Evolutionary conservation across 768 basidiomycete genomes (phyloP).

Genomic region (Suillus lakei): DNA sequence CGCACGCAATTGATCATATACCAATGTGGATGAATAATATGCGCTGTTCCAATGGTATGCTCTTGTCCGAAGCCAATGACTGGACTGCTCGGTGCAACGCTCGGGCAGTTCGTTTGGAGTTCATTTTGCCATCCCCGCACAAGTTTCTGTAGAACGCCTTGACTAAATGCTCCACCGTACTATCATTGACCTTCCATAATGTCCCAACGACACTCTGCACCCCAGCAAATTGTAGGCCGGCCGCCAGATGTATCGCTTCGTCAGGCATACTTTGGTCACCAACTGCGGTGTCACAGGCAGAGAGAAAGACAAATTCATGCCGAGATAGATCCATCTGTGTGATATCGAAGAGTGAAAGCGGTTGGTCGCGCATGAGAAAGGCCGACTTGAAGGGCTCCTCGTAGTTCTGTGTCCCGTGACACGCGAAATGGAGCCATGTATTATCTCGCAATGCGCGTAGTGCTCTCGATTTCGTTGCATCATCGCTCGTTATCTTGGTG

Average conservation of each 20-base stretch:
- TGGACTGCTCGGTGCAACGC: too few species aligned
- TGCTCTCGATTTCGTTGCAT: neutral
- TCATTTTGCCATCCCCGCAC: too few species aligned
- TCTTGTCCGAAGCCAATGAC: too few species aligned
- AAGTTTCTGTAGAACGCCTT: too few species aligned
- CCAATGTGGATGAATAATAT: too few species aligned
- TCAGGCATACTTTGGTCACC: neutral
- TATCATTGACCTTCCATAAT: too few species aligned
- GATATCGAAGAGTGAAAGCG: slow-evolving; percentile 10
- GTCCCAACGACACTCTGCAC: too few species aligned
- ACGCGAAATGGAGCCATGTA: slow-evolving; percentile 24
- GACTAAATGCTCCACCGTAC: too few species aligned
- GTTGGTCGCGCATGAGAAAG: slow-evolving; percentile 4
- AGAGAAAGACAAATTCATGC: slow-evolving; percentile 19
- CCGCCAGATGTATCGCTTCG: neutral
- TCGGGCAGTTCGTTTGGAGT: too few species aligned
- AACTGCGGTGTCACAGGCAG: slow-evolving; percentile 20
- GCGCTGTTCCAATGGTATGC: too few species aligned
- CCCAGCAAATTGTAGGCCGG: too few species aligned
- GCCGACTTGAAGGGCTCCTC: slow-evolving; percentile 17
- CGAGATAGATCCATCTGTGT: neutral
- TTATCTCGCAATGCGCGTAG: neutral
- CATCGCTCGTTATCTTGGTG: neutral
- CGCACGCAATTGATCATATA: too few species aligned
- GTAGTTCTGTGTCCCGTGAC: slow-evolving; percentile 17